A percentile compares a stretch with the other conserved stretches of the same genome.
Evolutionary conservation across 2,329 filamentous ascomycete genomes (phyloP).

Genomic region (Onygena corvina): DNA sequence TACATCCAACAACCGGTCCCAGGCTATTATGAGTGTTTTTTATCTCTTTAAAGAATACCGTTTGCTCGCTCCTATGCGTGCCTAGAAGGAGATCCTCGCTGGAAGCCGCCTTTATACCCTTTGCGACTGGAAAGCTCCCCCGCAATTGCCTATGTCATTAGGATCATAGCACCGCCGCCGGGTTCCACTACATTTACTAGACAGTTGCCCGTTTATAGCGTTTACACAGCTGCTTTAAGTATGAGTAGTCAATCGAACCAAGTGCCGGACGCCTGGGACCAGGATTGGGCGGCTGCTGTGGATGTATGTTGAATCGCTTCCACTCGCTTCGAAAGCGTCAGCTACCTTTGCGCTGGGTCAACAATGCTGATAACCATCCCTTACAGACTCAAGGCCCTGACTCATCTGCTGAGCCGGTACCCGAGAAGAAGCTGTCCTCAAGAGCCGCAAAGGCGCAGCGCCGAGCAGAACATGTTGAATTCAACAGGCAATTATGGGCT

Average conservation of each 20-base stretch:
- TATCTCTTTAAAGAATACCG: neutral
- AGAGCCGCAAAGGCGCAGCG: constrained; percentile 64
- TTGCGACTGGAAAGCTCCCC: neutral
- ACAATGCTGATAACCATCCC: too few species aligned
- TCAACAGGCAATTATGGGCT: constrained; percentile 78
- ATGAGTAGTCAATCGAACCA: constrained; percentile 39
- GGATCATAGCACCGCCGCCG: neutral
- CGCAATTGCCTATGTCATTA: neutral
- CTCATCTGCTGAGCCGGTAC: constrained; percentile 15
- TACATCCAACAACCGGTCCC: neutral
- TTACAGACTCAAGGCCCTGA: constrained; percentile 31
- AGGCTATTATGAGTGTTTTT: neutral
- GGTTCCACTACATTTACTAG: too few species aligned
- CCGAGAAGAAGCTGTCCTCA: constrained; percentile 35
- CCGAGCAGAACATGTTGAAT: constrained; percentile 65
- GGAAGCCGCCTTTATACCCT: neutral
- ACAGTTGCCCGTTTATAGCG: neutral
- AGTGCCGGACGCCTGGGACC: constrained; percentile 74
- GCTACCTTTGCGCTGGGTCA: too few species aligned
- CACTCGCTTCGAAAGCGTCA: neutral
- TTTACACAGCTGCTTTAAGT: constrained; percentile 7
- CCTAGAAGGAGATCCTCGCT: neutral
- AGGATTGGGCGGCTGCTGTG: constrained; percentile 75
- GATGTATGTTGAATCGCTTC: constrained; percentile 42
- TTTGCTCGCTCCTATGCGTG: neutral